These are phyloP conservation scores for Alternaria longipes DNA, from an alignment of 2,329 filamentous ascomycete species.

Conservation along the genomic window DNA sequence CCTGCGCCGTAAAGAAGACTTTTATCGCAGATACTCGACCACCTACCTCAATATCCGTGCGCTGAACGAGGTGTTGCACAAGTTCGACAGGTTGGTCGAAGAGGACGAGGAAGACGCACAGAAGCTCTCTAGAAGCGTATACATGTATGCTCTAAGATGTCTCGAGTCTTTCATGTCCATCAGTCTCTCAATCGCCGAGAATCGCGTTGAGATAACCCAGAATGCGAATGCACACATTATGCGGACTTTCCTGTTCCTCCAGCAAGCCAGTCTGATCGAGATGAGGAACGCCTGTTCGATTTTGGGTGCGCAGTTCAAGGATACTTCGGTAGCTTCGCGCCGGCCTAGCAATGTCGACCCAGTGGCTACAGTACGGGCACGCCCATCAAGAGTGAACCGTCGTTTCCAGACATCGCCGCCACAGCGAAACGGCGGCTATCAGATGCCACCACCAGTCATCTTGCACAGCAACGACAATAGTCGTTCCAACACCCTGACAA, in stretches of 20 bases:
- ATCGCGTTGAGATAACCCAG: constrained; percentile 59
- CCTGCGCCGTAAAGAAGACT: constrained; percentile 48
- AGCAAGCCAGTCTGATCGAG: constrained; percentile 67
- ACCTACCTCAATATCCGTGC: constrained; percentile 66
- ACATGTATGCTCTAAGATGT: constrained; percentile 46
- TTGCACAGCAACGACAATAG: constrained; percentile 59
- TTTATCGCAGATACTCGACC: constrained; percentile 66
- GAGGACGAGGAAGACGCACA: constrained; percentile 61
- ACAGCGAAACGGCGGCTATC: constrained; percentile 42
- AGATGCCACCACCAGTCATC: constrained; percentile 52
- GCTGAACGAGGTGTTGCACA: constrained; percentile 63
- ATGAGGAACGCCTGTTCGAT: constrained; percentile 66
- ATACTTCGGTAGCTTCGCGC: constrained; percentile 30
- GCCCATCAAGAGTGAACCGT: constrained; percentile 38
- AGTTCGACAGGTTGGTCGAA: constrained; percentile 58
- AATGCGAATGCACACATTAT: constrained; percentile 66
- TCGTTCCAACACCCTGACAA: constrained; percentile 62
- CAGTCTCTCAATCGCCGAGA: constrained; percentile 49
- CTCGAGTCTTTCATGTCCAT: constrained; percentile 50
- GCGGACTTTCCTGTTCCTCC: constrained; percentile 66
- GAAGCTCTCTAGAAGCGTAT: constrained; percentile 47
- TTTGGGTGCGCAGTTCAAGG: constrained; percentile 55
- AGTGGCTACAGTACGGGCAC: constrained; percentile 40
- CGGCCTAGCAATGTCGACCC: constrained; percentile 34
- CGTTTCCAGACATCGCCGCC: constrained; percentile 47